A percentile compares a stretch with the other conserved stretches of the same genome.
Evolutionary conservation across 108 stramenopile genomes (phyloP).

Genomic region (Chaetoceros tenuissimus): DNA sequence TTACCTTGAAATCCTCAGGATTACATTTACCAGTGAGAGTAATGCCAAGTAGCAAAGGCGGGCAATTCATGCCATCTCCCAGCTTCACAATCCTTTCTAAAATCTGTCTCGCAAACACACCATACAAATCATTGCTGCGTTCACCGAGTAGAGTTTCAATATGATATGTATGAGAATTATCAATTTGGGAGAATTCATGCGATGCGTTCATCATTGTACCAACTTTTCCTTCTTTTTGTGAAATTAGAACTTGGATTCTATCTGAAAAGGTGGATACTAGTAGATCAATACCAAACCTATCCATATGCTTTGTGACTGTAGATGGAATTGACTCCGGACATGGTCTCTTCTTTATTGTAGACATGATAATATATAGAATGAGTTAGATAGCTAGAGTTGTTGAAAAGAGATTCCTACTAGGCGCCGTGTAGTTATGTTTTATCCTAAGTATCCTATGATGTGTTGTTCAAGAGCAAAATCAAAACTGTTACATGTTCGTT

Average conservation of each 20-base stretch:
- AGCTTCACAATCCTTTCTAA: not conserved
- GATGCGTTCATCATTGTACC: not conserved
- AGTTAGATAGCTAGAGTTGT: too few species aligned
- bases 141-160: not conserved
- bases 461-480: too few species aligned
- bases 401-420: too few species aligned
- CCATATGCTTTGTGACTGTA: not conserved
- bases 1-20: not conserved
- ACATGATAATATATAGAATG: too few species aligned
- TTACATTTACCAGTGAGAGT: not conserved
- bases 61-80: not conserved
- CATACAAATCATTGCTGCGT: not conserved
- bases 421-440: too few species aligned
- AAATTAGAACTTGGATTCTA: not conserved
- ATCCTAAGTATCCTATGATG: too few species aligned
- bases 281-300: not conserved
- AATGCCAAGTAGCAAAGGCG: not conserved
- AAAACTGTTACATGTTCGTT: too few species aligned
- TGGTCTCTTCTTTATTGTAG: too few species aligned
- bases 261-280: not conserved
- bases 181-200: not conserved
- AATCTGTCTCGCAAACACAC: not conserved
- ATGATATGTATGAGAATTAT: not conserved
- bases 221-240: not conserved
- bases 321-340: not conserved